Evolutionary conservation across 73 alveolate genomes (phyloP).

Genomic region (Tetrahymena thermophila): DNA sequence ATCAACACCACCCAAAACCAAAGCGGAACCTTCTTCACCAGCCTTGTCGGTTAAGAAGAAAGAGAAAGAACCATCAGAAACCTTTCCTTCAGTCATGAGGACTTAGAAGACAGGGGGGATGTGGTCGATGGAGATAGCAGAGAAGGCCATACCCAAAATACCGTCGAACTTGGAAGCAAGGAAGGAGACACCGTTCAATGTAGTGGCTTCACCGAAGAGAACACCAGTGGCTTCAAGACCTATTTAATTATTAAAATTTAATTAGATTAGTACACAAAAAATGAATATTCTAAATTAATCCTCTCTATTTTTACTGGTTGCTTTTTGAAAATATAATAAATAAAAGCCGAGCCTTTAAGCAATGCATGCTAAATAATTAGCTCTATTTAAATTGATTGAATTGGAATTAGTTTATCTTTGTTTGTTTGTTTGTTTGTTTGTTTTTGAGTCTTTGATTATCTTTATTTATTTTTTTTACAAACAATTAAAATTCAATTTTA

Average conservation of each 20-base stretch:
- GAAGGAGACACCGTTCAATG: conserved; percentile 62
- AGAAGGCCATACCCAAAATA: conserved; percentile 69
- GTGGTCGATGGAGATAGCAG: conserved; percentile 52
- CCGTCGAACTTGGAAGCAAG: conserved; percentile 62
- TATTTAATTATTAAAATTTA: neutral
- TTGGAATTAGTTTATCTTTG: no score
- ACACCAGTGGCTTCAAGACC: conserved; percentile 24
- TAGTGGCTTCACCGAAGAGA: conserved; percentile 62
- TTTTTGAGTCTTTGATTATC: no score
- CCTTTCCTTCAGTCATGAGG: conserved; percentile 45
- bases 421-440: no score
- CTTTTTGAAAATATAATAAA: no score
- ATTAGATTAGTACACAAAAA: neutral
- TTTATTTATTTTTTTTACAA: no score
- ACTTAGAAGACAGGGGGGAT: conserved; percentile 53
- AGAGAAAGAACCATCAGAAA: conserved; percentile 58
- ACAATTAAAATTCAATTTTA: no score
- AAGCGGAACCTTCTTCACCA: conserved; percentile 53
- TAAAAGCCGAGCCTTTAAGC: neutral
- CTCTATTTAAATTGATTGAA: no score
- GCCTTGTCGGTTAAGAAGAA: conserved; percentile 40
- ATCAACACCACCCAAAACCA: conserved; percentile 64
- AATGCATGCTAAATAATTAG: no score
- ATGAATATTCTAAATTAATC: neutral
- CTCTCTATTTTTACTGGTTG: neutral